phyloP scores from a whole-genome alignment of 2,329 filamentous ascomycete genomes.

The Conoideocrella luteorostrata region DNA sequence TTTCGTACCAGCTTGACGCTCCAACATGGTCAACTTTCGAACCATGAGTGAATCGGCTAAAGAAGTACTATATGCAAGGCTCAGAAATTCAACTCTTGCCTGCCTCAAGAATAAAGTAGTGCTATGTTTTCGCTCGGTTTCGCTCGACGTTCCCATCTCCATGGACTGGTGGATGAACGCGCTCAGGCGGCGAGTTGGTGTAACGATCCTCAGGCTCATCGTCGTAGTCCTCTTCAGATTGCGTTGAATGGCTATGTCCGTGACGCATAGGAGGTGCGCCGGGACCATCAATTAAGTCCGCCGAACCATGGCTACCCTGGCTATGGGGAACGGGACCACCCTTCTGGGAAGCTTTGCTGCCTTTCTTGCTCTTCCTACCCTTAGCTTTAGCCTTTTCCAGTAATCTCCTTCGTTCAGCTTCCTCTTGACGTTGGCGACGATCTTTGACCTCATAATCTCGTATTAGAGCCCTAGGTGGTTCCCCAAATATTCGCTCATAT shows the following conservation, averaged over 20 bases:
- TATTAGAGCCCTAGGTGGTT: constrained; percentile 75
- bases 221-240: constrained; percentile 33
- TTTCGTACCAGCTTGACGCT: too few relatives aligned
- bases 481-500: constrained; percentile 93
- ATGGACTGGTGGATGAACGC: constrained; percentile 5
- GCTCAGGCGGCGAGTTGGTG: constrained; percentile 15
- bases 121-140: constrained; percentile 10
- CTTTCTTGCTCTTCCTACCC: constrained; percentile 82
- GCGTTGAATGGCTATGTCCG: constrained; percentile 29
- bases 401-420: constrained; percentile 78
- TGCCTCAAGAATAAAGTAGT: constrained; percentile 2
- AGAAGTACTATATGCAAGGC: not conserved
- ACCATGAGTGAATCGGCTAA: too few relatives aligned
- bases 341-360: constrained; percentile 46
- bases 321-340: constrained; percentile 19
- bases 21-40: too few relatives aligned
- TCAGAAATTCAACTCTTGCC: not conserved
- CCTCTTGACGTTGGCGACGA: constrained; percentile 71
- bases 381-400: constrained; percentile 94
- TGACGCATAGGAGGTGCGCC: constrained; percentile 16
- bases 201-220: constrained; percentile 25
- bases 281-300: constrained; percentile 16
- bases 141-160: constrained; percentile 13
- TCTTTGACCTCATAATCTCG: constrained; percentile 93
- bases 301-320: constrained; percentile 16